Percentiles rank a stretch among this genome's conserved stretches.
Evolutionary conservation across 2,329 filamentous ascomycete species (phyloP).

Genomic region (Talaromyces albobiverticillius): DNA sequence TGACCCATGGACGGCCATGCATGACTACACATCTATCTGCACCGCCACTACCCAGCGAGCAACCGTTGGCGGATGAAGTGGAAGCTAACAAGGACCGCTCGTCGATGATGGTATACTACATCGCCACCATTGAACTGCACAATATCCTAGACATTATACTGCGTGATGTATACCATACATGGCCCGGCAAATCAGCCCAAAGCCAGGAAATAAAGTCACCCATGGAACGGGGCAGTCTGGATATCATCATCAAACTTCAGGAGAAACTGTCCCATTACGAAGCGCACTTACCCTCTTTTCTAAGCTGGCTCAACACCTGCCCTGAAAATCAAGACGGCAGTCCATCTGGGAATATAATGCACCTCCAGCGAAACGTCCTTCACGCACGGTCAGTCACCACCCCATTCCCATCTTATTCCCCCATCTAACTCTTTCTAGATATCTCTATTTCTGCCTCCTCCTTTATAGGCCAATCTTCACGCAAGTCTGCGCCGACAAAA

Average conservation of each 20-base stretch:
- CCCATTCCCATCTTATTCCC: neutral
- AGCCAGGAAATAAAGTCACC: neutral
- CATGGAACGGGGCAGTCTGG: neutral
- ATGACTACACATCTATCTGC: constrained; percentile 31
- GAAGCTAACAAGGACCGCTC: neutral
- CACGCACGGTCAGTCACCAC: neutral
- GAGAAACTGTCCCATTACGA: neutral
- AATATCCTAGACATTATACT: constrained; percentile 33
- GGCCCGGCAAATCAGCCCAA: constrained; percentile 12
- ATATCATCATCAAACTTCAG: neutral
- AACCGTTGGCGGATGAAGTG: constrained; percentile 7
- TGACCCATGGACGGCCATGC: constrained; percentile 36
- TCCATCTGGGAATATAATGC: neutral
- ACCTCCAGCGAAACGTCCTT: constrained; percentile 2
- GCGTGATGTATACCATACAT: constrained; percentile 32
- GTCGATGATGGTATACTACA: constrained; percentile 27
- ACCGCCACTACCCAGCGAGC: constrained; percentile 20
- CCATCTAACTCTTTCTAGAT: constrained; percentile 21
- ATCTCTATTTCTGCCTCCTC: constrained; percentile 30
- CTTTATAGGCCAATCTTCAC: constrained; percentile 35
- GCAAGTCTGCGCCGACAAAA: constrained; percentile 27
- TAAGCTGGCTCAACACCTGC: neutral
- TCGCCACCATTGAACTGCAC: constrained; percentile 26
- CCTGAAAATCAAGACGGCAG: neutral
- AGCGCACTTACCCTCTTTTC: neutral